A percentile compares a stretch with the other conserved stretches of the same genome.
Conservation (phyloP, 352 stramenopile species). For the Globisporangium uncinulatum region DNA sequence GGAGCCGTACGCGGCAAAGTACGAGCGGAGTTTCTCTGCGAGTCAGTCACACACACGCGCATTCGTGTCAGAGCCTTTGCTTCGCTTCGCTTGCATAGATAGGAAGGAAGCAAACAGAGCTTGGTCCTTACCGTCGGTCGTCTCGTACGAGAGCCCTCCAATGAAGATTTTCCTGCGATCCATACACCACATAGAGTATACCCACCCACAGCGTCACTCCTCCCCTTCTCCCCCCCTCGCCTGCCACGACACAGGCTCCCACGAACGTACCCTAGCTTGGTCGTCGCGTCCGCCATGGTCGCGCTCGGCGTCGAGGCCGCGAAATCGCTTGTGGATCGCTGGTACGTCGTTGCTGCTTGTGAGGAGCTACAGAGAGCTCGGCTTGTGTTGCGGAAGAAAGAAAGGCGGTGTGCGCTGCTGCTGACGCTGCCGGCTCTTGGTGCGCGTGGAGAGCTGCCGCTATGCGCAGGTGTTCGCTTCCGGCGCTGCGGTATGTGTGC, state of each 20-base stretch:
- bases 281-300: slow-evolving; percentile 29
- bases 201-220: neutral
- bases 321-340: neutral
- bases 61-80: slow-evolving; percentile 2
- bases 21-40: slow-evolving; percentile 84
- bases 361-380: slow-evolving; percentile 4
- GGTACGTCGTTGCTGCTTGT: neutral
- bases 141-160: slow-evolving; percentile 86
- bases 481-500: neutral
- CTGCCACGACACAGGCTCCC: no score
- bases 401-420: neutral
- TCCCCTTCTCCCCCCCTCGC: neutral
- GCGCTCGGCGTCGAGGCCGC: neutral
- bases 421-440: no score
- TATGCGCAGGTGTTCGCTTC: neutral
- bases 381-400: neutral
- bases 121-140: slow-evolving; percentile 63
- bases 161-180: slow-evolving; percentile 88
- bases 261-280: slow-evolving; percentile 1
- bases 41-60: slow-evolving; percentile 9
- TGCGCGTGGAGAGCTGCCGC: no score
- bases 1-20: slow-evolving; percentile 86
- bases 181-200: slow-evolving; percentile 3
- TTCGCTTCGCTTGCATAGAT: neutral
- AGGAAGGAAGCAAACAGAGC: neutral